These are phyloP conservation scores for Linnemannia exigua DNA, from an alignment of 192 early-diverging fungal genomes.

Conservation along the genomic window DNA sequence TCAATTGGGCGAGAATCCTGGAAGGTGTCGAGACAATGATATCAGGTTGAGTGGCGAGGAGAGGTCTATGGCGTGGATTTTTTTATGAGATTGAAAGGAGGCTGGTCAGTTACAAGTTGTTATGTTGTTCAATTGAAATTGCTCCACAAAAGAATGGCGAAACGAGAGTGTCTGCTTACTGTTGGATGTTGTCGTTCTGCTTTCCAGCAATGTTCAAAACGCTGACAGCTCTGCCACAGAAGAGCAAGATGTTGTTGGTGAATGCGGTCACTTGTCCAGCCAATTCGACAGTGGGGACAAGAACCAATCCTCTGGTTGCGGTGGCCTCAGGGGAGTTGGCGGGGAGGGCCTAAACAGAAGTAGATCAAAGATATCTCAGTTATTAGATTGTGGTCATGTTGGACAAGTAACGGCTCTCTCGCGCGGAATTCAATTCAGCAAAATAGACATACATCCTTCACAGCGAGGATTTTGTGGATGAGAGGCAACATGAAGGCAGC, in stretches of 20 bases:
- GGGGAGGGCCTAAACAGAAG: conserved; percentile 40
- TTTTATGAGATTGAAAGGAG: background rate
- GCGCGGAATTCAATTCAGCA: background rate
- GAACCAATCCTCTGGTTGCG: conserved; percentile 74
- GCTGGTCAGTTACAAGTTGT: background rate
- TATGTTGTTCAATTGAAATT: background rate
- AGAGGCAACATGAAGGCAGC: conserved; percentile 94
- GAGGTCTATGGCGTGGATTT: conserved; percentile 65
- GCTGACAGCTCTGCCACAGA: conserved; percentile 76
- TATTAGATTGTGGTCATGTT: background rate
- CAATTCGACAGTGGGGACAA: conserved; percentile 97
- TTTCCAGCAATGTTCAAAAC: conserved; percentile 77
- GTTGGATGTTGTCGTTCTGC: conserved; percentile 65
- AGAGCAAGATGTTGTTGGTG: conserved; percentile 79
- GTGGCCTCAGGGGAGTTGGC: conserved; percentile 51
- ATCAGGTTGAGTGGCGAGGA: conserved; percentile 87
- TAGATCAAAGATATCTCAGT: background rate
- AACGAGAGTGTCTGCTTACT: conserved; percentile 52
- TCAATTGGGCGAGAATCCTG: conserved; percentile 83
- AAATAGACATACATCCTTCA: conserved; percentile 70
- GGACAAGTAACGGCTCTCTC: background rate
- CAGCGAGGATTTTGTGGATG: conserved; percentile 88
- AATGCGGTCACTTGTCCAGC: conserved; percentile 92
- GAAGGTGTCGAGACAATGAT: conserved; percentile 93
- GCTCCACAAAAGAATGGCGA: background rate